phyloP scores from a whole-genome alignment of 805 yeast genomes.

The Lipomyces anomalus region DNA sequence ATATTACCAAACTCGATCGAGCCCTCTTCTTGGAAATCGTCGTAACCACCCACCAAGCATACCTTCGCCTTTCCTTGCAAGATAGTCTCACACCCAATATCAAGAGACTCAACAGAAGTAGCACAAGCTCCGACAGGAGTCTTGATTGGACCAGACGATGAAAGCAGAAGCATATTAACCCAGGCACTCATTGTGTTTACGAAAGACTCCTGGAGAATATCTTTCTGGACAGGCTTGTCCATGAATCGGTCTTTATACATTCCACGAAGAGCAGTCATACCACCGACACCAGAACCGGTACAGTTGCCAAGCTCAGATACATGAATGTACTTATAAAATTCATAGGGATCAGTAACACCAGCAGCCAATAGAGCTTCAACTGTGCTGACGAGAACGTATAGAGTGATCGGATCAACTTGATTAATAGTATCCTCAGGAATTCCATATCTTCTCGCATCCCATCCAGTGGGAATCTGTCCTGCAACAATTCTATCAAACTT shows the following conservation, averaged over 20 bases:
- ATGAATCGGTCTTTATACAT: slow-evolving; percentile 94
- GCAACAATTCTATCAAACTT: slow-evolving; percentile 55
- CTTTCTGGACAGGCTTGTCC: slow-evolving; percentile 94
- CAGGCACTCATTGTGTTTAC: slow-evolving; percentile 99
- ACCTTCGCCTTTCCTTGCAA: slow-evolving; percentile 91
- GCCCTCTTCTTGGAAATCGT: slow-evolving; percentile 99
- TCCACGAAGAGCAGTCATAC: slow-evolving; percentile 93
- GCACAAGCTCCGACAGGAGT: slow-evolving; percentile 99
- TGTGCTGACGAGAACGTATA: slow-evolving; percentile 87
- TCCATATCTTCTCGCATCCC: slow-evolving; percentile 95
- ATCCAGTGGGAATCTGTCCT: slow-evolving; percentile 97
- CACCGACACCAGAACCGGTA: slow-evolving; percentile 99
- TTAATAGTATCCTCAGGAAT: slow-evolving; percentile 84
- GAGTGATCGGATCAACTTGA: slow-evolving; percentile 95
- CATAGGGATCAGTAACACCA: slow-evolving; percentile 98
- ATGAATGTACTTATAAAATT: slow-evolving; percentile 96
- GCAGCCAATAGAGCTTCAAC: slow-evolving; percentile 89
- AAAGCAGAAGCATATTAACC: slow-evolving; percentile 96
- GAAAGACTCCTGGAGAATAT: slow-evolving; percentile 94
- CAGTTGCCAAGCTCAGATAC: slow-evolving; percentile 99
- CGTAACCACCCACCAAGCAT: slow-evolving; percentile 97
- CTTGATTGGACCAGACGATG: slow-evolving; percentile 97
- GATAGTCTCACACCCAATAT: slow-evolving; percentile 91
- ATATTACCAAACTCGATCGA: slow-evolving; percentile 96
- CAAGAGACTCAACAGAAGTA: slow-evolving; percentile 96